Conservation (phyloP, 768 basidiomycete species). For the Hericium rajendrae region DNA sequence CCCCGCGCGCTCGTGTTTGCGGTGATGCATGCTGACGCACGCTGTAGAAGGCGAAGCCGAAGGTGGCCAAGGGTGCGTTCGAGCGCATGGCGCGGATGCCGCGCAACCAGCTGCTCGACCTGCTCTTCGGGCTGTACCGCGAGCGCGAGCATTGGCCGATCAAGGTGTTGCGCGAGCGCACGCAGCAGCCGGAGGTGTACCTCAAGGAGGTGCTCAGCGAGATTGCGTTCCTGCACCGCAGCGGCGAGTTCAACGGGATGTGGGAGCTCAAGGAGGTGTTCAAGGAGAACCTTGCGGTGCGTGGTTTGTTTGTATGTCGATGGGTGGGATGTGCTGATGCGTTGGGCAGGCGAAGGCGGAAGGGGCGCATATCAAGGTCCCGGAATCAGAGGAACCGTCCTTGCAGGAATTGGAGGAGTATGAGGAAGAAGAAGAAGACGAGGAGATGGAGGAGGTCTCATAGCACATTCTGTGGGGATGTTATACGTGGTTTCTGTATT, state of each 20-base stretch:
- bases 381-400: slow-evolving; percentile 14
- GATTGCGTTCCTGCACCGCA: slow-evolving; percentile 67
- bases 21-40: slow-evolving; percentile 1
- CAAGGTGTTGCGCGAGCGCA: slow-evolving; percentile 64
- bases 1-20: not conserved
- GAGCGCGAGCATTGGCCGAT: slow-evolving; percentile 78
- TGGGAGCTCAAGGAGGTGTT: slow-evolving; percentile 75
- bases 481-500: too few relatives aligned
- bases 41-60: slow-evolving; percentile 33
- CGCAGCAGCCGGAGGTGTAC: slow-evolving; percentile 80
- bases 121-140: slow-evolving; percentile 70
- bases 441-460: slow-evolving; percentile 62
- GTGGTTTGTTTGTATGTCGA: slow-evolving; percentile 14
- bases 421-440: slow-evolving; percentile 48
- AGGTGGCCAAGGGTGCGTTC: slow-evolving; percentile 58
- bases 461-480: not conserved
- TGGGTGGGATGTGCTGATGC: slow-evolving; percentile 1
- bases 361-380: not conserved
- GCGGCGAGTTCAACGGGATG: slow-evolving; percentile 70
- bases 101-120: slow-evolving; percentile 77
- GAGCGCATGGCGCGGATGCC: slow-evolving; percentile 92
- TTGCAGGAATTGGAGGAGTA: slow-evolving; percentile 46
- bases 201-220: slow-evolving; percentile 76
- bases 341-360: slow-evolving; percentile 24
- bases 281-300: slow-evolving; percentile 46